A percentile compares a stretch with the other conserved stretches of the same genome.
These are phyloP conservation scores for Pichia rugopelliculosa DNA, from an alignment of 805 yeast species.

Conservation along the genomic window DNA sequence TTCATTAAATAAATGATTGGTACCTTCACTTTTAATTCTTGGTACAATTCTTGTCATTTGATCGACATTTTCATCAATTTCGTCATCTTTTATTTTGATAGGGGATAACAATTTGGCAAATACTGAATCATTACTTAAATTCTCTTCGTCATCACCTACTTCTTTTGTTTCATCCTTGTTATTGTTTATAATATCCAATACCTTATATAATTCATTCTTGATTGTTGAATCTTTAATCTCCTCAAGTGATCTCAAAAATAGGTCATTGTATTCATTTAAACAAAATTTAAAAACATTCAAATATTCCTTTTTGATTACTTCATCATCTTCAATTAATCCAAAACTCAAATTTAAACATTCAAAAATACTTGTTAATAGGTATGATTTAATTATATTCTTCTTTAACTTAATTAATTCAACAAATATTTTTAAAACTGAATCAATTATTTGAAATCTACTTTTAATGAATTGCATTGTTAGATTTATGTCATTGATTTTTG, in stretches of 20 bases:
- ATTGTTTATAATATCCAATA: background rate
- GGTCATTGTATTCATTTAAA: slow-evolving; percentile 7
- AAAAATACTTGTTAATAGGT: slow-evolving; percentile 17
- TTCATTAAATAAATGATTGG: slow-evolving; percentile 9
- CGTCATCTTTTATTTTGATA: slow-evolving; percentile 9
- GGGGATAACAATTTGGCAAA: slow-evolving; percentile 2
- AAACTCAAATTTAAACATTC: slow-evolving; percentile 21
- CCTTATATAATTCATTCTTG: slow-evolving; percentile 9
- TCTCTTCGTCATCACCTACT: slow-evolving; percentile 1
- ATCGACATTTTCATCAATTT: slow-evolving; percentile 17
- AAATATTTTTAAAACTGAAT: slow-evolving; percentile 16
- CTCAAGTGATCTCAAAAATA: slow-evolving; percentile 14
- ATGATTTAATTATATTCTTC: slow-evolving; percentile 13
- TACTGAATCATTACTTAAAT: background rate
- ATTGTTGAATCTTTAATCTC: slow-evolving; percentile 9
- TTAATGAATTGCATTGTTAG: slow-evolving; percentile 27
- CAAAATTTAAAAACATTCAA: slow-evolving; percentile 13
- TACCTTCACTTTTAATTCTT: slow-evolving; percentile 8
- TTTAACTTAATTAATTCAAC: slow-evolving; percentile 8
- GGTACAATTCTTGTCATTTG: slow-evolving; percentile 27
- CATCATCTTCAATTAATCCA: slow-evolving; percentile 14
- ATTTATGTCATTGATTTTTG: slow-evolving; percentile 22
- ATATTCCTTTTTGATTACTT: slow-evolving; percentile 4
- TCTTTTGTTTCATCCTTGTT: slow-evolving; percentile 3
- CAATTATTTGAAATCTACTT: slow-evolving; percentile 18